Base-by-base conservation (phyloP, 208 protist genomes). In the Wallacemonas sp. region DNA sequence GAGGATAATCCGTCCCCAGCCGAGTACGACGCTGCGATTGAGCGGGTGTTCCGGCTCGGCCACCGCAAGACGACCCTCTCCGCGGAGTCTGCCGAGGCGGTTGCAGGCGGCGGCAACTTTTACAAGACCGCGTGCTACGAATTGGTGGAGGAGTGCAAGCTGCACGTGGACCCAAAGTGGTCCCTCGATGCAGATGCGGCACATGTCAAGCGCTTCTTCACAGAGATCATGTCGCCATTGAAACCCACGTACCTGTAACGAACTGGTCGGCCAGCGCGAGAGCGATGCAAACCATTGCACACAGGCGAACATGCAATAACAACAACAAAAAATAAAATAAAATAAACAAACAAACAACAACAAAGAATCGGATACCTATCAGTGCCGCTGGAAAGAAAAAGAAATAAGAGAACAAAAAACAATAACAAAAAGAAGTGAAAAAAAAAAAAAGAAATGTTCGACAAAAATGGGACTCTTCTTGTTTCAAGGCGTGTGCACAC, bases 11-110 rank as follows among this genome's bases (percentile, higher is more conserved):
- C 72, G 26, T 41, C 65, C 0, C 51, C 69, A 1, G 72, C 78
- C 11, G 55, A 75, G 49, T 85, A 68, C 64, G 79, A 85, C 44
- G 62, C 53, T 22, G 69, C 72, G 24, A 68, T 85, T 21, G 46
- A 75, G 34, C 46, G 53, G 1, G 38, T 85, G 24, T 65, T 82
- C 19, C 30, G 55, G 12, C 44, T 80, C 14, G 64, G 64, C 11
- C 65, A 73, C 31, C 0, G 21, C 36, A 44, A 38, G 31, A 41
- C 4, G 14, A 46, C 58, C 34, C 41, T 60, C 58, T 66, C 51
- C 28, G 12, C 31, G 8, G 51, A 58, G 51, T 19, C 26, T 11
- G 51, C 51, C 12, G 51, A n/a, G n/a, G n/a, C 26, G 0, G 51
- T 6, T 5, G 51, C 51, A 11, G 51, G 9, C 12, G n/a, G 19